These are phyloP conservation scores for Magnolia sinica DNA, from an alignment of 164 flowering plant species.

Conservation along the genomic window DNA sequence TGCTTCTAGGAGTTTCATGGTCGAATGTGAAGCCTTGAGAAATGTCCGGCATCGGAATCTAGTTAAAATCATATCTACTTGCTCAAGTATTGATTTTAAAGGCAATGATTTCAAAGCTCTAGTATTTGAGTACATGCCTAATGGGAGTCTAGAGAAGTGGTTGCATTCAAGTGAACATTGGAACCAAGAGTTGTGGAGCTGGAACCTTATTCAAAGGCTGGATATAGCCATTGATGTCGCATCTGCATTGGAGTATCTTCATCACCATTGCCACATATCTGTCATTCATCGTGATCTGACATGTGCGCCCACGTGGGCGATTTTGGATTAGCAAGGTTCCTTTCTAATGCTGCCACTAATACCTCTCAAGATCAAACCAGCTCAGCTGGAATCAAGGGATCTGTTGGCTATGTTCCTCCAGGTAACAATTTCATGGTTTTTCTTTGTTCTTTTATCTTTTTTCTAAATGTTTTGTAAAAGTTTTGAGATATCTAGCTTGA, in stretches of 20 bases:
- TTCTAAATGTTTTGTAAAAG: not conserved
- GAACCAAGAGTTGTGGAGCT: not conserved
- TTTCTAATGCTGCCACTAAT: not conserved
- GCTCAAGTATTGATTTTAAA: slow-evolving; percentile 31
- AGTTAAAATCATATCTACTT: slow-evolving; percentile 24
- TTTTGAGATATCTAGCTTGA: no score
- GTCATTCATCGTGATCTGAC: slow-evolving; percentile 31
- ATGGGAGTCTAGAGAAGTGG: slow-evolving; percentile 35
- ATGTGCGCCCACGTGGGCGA: slow-evolving; percentile 29
- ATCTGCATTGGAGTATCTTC: slow-evolving; percentile 28
- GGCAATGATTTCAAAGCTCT: slow-evolving; percentile 36
- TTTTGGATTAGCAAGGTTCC: slow-evolving; percentile 26
- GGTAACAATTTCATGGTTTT: slow-evolving; percentile 11
- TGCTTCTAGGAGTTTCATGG: slow-evolving; percentile 33
- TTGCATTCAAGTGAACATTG: slow-evolving; percentile 8
- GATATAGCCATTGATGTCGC: slow-evolving; percentile 29
- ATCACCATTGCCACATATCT: slow-evolving; percentile 18
- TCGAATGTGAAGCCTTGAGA: slow-evolving; percentile 34
- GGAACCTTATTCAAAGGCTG: slow-evolving; percentile 17
- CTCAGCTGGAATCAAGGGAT: slow-evolving; percentile 18
- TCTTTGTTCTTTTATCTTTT: not conserved
- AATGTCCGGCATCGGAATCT: slow-evolving; percentile 34
- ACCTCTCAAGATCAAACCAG: not conserved
- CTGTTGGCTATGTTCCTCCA: slow-evolving; percentile 29
- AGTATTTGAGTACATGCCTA: slow-evolving; percentile 25